Evolutionary conservation across 2,329 filamentous ascomycete genomes (phyloP).

Genomic region (Trichoderma hamatum): DNA sequence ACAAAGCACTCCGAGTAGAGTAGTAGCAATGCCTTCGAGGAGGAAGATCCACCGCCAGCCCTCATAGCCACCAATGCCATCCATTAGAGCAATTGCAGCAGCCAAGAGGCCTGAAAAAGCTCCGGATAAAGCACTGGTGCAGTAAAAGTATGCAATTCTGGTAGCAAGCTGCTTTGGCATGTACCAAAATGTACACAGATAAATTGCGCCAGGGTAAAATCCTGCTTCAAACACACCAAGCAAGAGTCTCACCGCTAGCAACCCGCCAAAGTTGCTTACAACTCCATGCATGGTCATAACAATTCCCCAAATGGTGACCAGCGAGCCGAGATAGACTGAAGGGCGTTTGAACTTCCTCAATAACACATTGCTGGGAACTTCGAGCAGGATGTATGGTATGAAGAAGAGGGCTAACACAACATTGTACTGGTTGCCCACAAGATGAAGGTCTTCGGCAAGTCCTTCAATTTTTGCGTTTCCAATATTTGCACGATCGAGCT

Average conservation of each 20-base stretch:
- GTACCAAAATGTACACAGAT: constrained; percentile 88
- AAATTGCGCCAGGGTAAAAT: constrained; percentile 66
- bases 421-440: constrained; percentile 31
- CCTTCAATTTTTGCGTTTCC: constrained; percentile 34
- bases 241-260: constrained; percentile 82
- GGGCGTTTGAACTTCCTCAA: constrained; percentile 22
- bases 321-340: constrained; percentile 3
- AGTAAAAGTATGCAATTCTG: constrained; percentile 94
- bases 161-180: constrained; percentile 83
- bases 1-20: constrained; percentile 61
- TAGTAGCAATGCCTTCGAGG: constrained; percentile 69
- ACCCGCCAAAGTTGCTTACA: constrained; percentile 73
- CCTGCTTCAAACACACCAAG: constrained; percentile 65
- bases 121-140: constrained; percentile 74
- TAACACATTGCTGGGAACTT: constrained; percentile 28
- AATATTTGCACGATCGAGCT: constrained; percentile 16
- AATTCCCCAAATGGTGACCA: constrained; percentile 9
- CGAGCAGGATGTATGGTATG: constrained; percentile 30
- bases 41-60: constrained; percentile 86
- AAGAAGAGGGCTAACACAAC: constrained; percentile 34
- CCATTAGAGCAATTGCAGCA: constrained; percentile 84
- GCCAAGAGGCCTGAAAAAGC: constrained; percentile 87
- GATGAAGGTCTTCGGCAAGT: constrained; percentile 30
- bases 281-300: constrained; percentile 63
- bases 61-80: constrained; percentile 66